Evolutionary conservation across 805 yeast species (phyloP).

Genomic region (Kodamaea kaohsiungensis): DNA sequence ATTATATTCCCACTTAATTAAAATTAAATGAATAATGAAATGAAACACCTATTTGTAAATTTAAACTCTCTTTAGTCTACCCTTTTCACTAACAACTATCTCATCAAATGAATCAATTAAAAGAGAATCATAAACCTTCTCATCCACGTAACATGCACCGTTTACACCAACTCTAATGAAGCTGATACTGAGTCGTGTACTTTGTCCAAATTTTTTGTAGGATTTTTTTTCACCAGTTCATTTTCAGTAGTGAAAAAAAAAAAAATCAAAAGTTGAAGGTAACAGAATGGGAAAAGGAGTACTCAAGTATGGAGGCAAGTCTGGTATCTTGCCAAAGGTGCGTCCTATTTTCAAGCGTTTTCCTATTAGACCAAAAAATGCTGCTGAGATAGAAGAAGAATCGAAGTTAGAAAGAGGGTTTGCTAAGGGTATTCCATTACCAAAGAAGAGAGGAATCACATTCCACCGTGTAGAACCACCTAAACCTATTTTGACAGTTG

Average conservation of each 20-base stretch:
- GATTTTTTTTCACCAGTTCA: neutral
- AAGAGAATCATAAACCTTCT: no score
- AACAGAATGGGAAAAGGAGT: constrained; percentile 49
- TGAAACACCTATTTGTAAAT: neutral
- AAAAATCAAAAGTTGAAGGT: neutral
- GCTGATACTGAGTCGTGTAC: constrained; percentile 2
- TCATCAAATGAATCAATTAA: no score
- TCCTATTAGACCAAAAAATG: constrained; percentile 56
- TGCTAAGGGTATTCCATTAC: constrained; percentile 71
- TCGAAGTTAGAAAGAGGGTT: constrained; percentile 57
- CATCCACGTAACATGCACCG: no score
- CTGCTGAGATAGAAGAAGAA: constrained; percentile 42
- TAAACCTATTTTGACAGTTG: constrained; percentile 58
- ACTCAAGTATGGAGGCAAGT: constrained; percentile 58
- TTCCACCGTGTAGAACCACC: constrained; percentile 55
- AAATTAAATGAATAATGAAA: neutral
- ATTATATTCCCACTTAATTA: no score
- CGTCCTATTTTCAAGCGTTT: constrained; percentile 69
- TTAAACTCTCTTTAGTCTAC: no score
- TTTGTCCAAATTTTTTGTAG: neutral
- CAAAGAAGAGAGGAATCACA: constrained; percentile 48
- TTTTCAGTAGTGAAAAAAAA: neutral
- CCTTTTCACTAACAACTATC: no score
- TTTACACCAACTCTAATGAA: no score
- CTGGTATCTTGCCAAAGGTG: constrained; percentile 80